A percentile compares a stretch with the other conserved stretches of the same genome.
phyloP scores from a whole-genome alignment of 2,329 filamentous ascomycete species.

The Cryphonectria japonica region DNA sequence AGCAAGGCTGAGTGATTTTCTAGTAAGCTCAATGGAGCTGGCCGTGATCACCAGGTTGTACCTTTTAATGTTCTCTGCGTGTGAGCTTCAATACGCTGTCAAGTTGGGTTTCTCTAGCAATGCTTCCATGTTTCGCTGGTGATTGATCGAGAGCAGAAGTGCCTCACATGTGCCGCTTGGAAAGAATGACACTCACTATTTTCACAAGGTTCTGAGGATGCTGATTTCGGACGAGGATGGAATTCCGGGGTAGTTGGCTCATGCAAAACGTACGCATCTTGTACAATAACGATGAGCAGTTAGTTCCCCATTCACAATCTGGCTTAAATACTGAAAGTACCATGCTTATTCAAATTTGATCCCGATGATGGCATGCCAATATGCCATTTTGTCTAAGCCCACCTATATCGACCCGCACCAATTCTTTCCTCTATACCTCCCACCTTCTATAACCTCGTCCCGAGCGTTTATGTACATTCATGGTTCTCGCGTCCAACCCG shows the following conservation, averaged over 20 bases:
- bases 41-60: background rate
- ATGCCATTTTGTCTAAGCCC: background rate
- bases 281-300: background rate
- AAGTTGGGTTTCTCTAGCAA: background rate
- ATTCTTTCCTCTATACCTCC: background rate
- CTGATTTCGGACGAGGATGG: background rate
- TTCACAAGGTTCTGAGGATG: background rate
- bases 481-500: background rate
- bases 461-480: background rate
- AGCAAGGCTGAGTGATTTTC: constrained; percentile 32
- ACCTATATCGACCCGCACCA: background rate
- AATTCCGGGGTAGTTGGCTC: background rate
- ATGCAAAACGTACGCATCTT: background rate
- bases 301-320: background rate
- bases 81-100: background rate
- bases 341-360: background rate
- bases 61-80: background rate
- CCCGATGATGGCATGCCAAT: background rate
- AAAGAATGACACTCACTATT: background rate
- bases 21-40: background rate
- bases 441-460: background rate
- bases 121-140: background rate
- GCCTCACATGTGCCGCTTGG: background rate
- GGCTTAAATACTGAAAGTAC: background rate
- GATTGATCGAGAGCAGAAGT: background rate